Conservation (phyloP, 805 yeast genomes). For the Saccharomycopsis guyanensis region DNA sequence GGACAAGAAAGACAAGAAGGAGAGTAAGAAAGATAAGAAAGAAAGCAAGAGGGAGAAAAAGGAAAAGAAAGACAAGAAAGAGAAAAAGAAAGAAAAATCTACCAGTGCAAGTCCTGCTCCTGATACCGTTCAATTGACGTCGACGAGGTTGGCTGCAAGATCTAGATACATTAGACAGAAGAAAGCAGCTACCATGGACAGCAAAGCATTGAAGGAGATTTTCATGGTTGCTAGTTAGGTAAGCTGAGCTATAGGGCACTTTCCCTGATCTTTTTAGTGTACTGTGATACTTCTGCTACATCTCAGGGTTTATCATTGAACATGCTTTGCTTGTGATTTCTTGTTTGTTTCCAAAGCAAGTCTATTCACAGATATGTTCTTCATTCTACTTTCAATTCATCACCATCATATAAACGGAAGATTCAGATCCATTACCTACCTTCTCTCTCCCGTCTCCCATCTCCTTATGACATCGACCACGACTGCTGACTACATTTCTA, state of each 20-base stretch:
- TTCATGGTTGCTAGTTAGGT: conserved; percentile 70
- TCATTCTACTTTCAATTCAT: no score
- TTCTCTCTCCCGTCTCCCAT: no score
- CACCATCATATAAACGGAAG: no score
- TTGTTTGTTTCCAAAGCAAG: no score
- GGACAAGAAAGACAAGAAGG: conserved; percentile 27
- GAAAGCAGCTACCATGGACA: conserved; percentile 85
- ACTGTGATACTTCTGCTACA: background rate
- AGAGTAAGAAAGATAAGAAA: conserved; percentile 27
- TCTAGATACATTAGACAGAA: conserved; percentile 86
- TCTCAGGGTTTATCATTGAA: background rate
- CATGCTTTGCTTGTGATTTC: no score
- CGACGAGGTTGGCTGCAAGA: conserved; percentile 65
- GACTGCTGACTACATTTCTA: no score
- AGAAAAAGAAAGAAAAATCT: conserved; percentile 25
- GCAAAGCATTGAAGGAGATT: conserved; percentile 83
- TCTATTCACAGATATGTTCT: no score
- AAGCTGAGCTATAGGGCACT: no score
- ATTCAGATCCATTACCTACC: background rate
- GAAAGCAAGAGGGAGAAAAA: conserved; percentile 27
- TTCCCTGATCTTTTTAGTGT: background rate
- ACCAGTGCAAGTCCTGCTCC: conserved; percentile 11
- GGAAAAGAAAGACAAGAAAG: conserved; percentile 26
- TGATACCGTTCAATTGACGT: conserved; percentile 29
- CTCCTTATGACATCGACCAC: no score